These are phyloP conservation scores for Sarcocystis neurona DNA, from an alignment of 169 alveolate species.

Conservation along the genomic window DNA sequence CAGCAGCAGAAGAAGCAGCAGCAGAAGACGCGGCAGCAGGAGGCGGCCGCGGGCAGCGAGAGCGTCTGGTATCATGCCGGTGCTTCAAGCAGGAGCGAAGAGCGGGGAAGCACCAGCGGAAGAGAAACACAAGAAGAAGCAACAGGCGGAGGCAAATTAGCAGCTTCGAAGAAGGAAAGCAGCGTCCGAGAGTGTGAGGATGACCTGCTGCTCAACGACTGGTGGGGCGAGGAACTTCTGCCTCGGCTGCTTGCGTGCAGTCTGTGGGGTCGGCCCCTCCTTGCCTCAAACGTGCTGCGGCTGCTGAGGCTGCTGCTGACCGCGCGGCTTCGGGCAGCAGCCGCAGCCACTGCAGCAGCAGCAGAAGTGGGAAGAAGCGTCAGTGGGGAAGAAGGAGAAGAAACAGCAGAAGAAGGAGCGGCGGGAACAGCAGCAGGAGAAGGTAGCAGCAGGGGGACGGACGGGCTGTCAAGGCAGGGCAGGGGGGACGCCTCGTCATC, in stretches of 20 bases:
- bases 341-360: background rate
- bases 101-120: background rate
- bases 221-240: background rate
- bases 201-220: background rate
- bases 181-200: background rate
- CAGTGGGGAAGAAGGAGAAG: background rate
- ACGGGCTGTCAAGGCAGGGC: background rate
- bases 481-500: background rate
- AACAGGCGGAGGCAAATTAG: background rate
- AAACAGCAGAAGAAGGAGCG: background rate
- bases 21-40: background rate
- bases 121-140: background rate
- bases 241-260: slow-evolving; percentile 17
- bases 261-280: slow-evolving; percentile 26
- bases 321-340: background rate
- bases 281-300: background rate
- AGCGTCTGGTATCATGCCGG: background rate
- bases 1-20: background rate
- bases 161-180: background rate
- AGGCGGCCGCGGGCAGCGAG: background rate
- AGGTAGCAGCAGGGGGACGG: background rate
- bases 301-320: background rate
- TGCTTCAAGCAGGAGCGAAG: background rate
- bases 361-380: background rate
- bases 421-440: background rate